phyloP scores from a whole-genome alignment of 805 yeast genomes.

The Cyberlindnera japonica region DNA sequence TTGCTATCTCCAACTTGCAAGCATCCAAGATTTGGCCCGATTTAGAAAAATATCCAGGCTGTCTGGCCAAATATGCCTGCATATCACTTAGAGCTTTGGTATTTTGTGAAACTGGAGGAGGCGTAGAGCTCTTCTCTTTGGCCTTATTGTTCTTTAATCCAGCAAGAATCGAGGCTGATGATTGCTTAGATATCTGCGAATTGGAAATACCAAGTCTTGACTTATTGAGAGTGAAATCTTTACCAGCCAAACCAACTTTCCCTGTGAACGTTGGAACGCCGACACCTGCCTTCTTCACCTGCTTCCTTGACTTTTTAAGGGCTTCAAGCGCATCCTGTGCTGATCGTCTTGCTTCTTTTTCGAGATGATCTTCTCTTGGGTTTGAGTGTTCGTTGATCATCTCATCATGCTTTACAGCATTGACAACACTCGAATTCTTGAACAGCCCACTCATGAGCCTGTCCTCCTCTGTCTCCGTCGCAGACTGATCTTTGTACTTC shows the following conservation, averaged over 20 bases:
- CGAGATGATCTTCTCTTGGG: conserved; percentile 37
- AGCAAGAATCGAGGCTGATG: conserved; percentile 49
- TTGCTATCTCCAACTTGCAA: conserved; percentile 37
- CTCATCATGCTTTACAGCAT: conserved; percentile 75
- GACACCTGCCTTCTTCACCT: conserved; percentile 40
- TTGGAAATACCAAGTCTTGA: conserved; percentile 16
- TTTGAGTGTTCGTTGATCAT: conserved; percentile 50
- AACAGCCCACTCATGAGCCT: conserved; percentile 74
- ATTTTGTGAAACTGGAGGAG: conserved; percentile 5
- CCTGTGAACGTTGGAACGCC: conserved; percentile 98
- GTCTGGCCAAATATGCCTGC: conserved; percentile 34
- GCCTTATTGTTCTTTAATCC: conserved; percentile 42
- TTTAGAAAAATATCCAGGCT: conserved; percentile 39
- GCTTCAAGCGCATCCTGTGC: conserved; percentile 53
- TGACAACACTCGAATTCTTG: conserved; percentile 66
- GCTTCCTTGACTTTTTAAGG: conserved; percentile 49
- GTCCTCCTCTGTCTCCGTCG: conserved; percentile 46
- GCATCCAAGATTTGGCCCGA: conserved; percentile 45
- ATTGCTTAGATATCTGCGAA: conserved; percentile 11
- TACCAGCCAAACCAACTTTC: conserved; percentile 80
- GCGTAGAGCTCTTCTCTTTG: not conserved
- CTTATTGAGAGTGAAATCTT: conserved; percentile 28
- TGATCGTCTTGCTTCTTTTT: conserved; percentile 57
- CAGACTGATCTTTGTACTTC: conserved; percentile 45
- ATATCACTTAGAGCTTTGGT: conserved; percentile 35